phyloP scores from a whole-genome alignment of 106 monocot species.

The Dioscorea alata region DNA sequence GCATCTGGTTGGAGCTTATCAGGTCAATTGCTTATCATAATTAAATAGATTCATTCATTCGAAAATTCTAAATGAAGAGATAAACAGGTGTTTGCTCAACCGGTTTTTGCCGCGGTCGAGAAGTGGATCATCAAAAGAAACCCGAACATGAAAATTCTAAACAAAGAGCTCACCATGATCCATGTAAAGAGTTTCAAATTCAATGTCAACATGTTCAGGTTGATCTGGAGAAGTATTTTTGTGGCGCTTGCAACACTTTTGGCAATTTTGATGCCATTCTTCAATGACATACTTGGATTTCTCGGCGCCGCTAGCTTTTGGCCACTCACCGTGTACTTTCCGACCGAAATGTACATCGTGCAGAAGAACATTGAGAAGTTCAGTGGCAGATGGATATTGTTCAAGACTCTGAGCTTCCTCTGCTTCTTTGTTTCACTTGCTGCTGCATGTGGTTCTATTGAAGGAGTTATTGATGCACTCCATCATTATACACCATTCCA shows the following conservation, averaged over 20 bases:
- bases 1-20: slow-evolving; percentile 57
- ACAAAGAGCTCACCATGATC: slow-evolving; percentile 10
- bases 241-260: slow-evolving; percentile 39
- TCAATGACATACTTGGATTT: slow-evolving; percentile 55
- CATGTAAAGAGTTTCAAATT: slow-evolving; percentile 1
- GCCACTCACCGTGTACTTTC: slow-evolving; percentile 67
- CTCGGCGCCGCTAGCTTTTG: slow-evolving; percentile 62
- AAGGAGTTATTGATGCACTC: slow-evolving; percentile 34
- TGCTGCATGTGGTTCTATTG: slow-evolving; percentile 43
- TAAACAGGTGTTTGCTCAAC: slow-evolving; percentile 54
- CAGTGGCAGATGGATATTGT: slow-evolving; percentile 23
- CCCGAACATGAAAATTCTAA: slow-evolving; percentile 22
- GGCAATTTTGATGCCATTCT: slow-evolving; percentile 64
- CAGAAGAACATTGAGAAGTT: slow-evolving; percentile 15
- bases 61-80: too few species aligned
- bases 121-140: neutral
- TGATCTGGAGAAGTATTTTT: slow-evolving; percentile 47
- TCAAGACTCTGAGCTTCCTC: slow-evolving; percentile 40
- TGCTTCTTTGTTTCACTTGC: slow-evolving; percentile 48
- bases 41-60: too few species aligned
- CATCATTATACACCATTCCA: slow-evolving; percentile 39
- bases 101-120: slow-evolving; percentile 45
- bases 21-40: slow-evolving; percentile 16
- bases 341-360: slow-evolving; percentile 53
- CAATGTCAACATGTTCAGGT: slow-evolving; percentile 22